Percentiles rank a stretch among this genome's conserved stretches.
Conservation (phyloP, 768 basidiomycete genomes). For the Auricularia sp. region DNA sequence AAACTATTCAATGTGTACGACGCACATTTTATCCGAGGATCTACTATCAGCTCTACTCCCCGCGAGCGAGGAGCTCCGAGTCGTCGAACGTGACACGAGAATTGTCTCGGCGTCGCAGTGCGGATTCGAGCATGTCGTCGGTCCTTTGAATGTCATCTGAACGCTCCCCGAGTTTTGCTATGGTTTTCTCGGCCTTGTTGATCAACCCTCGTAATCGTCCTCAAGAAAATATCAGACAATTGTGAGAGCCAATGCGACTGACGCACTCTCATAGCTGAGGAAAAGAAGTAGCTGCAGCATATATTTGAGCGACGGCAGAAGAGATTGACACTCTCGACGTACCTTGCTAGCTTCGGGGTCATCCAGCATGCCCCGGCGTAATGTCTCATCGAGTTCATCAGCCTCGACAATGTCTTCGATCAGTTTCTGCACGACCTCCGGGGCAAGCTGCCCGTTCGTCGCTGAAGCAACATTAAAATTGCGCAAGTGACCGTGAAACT, state of each 20-base stretch:
- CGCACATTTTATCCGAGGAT: too few relatives aligned
- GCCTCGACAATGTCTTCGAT: slow-evolving; percentile 33
- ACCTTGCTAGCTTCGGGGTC: slow-evolving; percentile 37
- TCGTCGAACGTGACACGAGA: too few relatives aligned
- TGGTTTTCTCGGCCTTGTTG: slow-evolving; percentile 20
- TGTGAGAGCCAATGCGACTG: neutral
- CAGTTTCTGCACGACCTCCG: slow-evolving; percentile 22
- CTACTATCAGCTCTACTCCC: too few relatives aligned
- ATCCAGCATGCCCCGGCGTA: slow-evolving; percentile 33
- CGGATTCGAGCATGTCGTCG: neutral
- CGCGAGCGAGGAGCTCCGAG: too few relatives aligned
- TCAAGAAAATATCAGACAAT: slow-evolving; percentile 8
- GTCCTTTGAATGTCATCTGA: neutral
- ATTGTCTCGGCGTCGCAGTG: too few relatives aligned
- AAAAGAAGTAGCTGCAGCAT: slow-evolving; percentile 23
- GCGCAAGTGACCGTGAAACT: slow-evolving; percentile 28
- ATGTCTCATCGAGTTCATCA: slow-evolving; percentile 22
- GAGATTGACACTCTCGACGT: slow-evolving; percentile 7
- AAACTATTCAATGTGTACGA: too few relatives aligned
- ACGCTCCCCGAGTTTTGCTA: neutral
- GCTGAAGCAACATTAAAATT: slow-evolving; percentile 16
- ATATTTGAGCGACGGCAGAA: neutral
- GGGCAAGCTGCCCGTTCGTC: neutral
- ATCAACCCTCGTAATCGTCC: slow-evolving; percentile 26
- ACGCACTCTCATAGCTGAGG: slow-evolving; percentile 39